Percentiles rank a stretch among this genome's conserved stretches.
Evolutionary conservation across 345 rosid species (phyloP).

Genomic region (Citrus medica): DNA sequence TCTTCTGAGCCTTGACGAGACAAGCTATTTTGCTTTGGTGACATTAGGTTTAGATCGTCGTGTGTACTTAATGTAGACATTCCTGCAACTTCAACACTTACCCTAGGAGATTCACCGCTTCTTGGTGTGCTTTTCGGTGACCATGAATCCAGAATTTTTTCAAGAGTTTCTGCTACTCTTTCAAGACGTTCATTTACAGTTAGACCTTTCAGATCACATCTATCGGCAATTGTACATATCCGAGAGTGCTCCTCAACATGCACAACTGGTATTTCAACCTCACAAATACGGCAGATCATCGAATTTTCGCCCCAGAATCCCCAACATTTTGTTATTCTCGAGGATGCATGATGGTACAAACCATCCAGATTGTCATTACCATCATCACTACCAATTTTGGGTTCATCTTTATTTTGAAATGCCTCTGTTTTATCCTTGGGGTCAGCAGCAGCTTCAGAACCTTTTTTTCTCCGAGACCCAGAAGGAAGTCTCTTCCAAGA

Average conservation of each 20-base stretch:
- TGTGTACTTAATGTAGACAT: conserved; percentile 31
- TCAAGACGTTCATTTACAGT: conserved; percentile 74
- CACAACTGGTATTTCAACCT: conserved; percentile 97
- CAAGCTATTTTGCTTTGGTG: conserved; percentile 29
- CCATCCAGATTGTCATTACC: conserved; percentile 44
- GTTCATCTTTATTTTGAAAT: conserved; percentile 32
- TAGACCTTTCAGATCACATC: conserved; percentile 95
- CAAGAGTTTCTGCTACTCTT: conserved; percentile 90
- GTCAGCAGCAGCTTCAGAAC: conserved; percentile 38
- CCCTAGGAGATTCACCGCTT: conserved; percentile 49
- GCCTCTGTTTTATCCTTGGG: conserved; percentile 46
- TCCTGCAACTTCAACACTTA: conserved; percentile 38
- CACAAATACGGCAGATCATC: conserved; percentile 98
- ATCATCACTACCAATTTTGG: conserved; percentile 38
- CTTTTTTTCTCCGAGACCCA: conserved; percentile 65
- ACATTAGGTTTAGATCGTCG: conserved; percentile 47
- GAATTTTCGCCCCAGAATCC: conserved; percentile 75
- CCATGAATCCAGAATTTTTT: conserved; percentile 75
- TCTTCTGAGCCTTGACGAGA: conserved; percentile 55
- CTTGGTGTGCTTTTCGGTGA: conserved; percentile 70
- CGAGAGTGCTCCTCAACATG: conserved; percentile 98
- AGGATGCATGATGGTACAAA: conserved; percentile 49
- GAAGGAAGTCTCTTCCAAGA: conserved; percentile 96
- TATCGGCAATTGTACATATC: conserved; percentile 89
- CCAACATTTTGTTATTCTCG: conserved; percentile 53